Base-by-base conservation (phyloP, 2,329 filamentous ascomycete species). In the Aspergillus versicolor region DNA sequence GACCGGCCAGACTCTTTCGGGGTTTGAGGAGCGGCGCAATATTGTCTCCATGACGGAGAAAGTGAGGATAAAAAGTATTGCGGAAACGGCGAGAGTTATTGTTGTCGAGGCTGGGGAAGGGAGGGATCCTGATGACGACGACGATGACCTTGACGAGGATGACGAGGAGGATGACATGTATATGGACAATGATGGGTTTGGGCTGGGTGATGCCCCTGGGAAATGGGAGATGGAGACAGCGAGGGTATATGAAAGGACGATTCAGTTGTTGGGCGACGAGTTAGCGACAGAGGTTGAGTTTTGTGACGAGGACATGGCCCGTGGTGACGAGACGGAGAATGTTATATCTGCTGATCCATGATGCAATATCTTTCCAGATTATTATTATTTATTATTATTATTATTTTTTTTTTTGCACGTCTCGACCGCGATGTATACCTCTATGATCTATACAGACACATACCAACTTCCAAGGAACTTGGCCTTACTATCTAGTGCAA, bases 51-150 rank as follows among this genome's bases (percentile, higher is more conserved):
- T 90, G 79, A 91, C 87, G 17, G 91, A 97, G 71, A 96, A 94
- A 81, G 91, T 97, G 7, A 84, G 93, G 41, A 88, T 92, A 62
- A 88, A 90, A 68, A 90, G 90, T 67, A 77, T 95, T 30, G 89
- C 92, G 0, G 90, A 95, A 69, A 84, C 88, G 62, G 90, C 89
- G 15, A 82, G 92, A 24, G 76, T 91, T 7, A 73, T 85, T 5
- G 84, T 93, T 56, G 84, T 91, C 1, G 86, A 90, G 58, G 82
- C 86, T 59, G 79, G 77, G 53, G 82, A 82, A 56, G 72, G 77
- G 48, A 75, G 79, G 15, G 75, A 78, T 32, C 30, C 12, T 17
- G 77, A 78, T 3, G 73, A 74, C 3, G 67, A 70, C 7, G 75
- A 70, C 24, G 67, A 64, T 12, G 68, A 72, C 46, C 67, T 65